Percentiles rank a stretch among this genome's conserved stretches.
phyloP scores from a whole-genome alignment of 1,284 basidiomycete genomes.

The Mycena sp. region DNA sequence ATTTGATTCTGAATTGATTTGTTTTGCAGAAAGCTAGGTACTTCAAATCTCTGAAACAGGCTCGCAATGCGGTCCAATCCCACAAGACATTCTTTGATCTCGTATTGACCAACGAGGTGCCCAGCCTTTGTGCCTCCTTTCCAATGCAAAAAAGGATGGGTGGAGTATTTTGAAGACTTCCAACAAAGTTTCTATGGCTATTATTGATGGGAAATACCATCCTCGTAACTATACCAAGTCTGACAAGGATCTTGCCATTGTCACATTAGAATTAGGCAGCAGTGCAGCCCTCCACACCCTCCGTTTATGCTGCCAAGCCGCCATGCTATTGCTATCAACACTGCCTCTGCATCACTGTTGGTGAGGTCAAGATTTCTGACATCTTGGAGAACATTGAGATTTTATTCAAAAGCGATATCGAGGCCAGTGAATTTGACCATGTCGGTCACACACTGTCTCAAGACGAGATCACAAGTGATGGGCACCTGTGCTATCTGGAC shows the following conservation, averaged over 20 bases:
- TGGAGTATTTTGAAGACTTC: no score
- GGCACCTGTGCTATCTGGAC: not conserved
- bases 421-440: not conserved
- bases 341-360: not conserved
- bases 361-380: not conserved
- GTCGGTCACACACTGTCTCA: not conserved
- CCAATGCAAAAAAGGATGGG: no score
- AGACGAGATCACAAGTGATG: not conserved
- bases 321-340: not conserved
- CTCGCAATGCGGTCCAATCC: no score
- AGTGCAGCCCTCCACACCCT: slow-evolving; percentile 13
- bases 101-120: no score
- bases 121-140: no score
- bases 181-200: not conserved
- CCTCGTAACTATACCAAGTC: not conserved
- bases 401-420: not conserved
- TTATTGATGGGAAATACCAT: slow-evolving; percentile 13
- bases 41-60: no score
- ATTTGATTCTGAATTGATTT: no score
- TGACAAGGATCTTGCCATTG: slow-evolving; percentile 17
- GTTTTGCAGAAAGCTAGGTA: no score
- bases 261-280: slow-evolving; percentile 3
- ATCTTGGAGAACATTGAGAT: not conserved
- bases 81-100: no score
- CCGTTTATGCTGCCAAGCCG: slow-evolving; percentile 10